phyloP scores from a whole-genome alignment of 2,329 filamentous ascomycete species.

The Talaromyces sp. region DNA sequence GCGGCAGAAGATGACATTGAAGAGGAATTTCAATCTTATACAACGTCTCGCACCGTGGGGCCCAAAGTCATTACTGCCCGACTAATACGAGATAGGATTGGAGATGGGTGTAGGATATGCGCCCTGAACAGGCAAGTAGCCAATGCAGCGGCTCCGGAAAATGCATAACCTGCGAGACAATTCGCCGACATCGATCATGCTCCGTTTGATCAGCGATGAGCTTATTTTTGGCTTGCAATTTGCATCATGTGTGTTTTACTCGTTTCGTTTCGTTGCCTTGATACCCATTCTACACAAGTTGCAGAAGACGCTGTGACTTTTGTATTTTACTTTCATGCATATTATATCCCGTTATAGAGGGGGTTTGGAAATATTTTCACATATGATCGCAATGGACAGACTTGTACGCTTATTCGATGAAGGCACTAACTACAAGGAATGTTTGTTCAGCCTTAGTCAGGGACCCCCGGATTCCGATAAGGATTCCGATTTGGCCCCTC shows the following conservation, averaged over 20 bases:
- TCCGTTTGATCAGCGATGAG: not conserved
- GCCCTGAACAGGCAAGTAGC: slow-evolving; percentile 33
- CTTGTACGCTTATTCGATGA: not conserved
- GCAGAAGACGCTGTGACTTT: not conserved
- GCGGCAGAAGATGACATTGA: slow-evolving; percentile 8
- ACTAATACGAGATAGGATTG: slow-evolving; percentile 65
- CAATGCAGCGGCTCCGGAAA: slow-evolving; percentile 14
- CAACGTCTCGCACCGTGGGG: slow-evolving; percentile 58
- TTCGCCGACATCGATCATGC: not conserved
- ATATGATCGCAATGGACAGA: not conserved
- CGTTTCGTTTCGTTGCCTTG: slow-evolving; percentile 5
- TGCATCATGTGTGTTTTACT: slow-evolving; percentile 1
- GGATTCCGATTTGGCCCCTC: not conserved
- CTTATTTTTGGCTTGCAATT: not conserved
- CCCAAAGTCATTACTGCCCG: slow-evolving; percentile 84
- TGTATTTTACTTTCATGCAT: slow-evolving; percentile 4
- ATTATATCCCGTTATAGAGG: not conserved
- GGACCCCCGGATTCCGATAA: not conserved
- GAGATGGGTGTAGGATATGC: slow-evolving; percentile 39
- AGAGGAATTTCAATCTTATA: slow-evolving; percentile 19
- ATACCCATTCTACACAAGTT: slow-evolving; percentile 10
- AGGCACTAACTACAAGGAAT: too few relatives aligned
- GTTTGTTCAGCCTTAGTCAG: not conserved
- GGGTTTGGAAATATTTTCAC: not conserved
- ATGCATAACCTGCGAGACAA: not conserved